A percentile compares a stretch with the other conserved stretches of the same genome.
Conservation (phyloP, 495 filamentous ascomycete genomes). For the Apodospora peruviana region DNA sequence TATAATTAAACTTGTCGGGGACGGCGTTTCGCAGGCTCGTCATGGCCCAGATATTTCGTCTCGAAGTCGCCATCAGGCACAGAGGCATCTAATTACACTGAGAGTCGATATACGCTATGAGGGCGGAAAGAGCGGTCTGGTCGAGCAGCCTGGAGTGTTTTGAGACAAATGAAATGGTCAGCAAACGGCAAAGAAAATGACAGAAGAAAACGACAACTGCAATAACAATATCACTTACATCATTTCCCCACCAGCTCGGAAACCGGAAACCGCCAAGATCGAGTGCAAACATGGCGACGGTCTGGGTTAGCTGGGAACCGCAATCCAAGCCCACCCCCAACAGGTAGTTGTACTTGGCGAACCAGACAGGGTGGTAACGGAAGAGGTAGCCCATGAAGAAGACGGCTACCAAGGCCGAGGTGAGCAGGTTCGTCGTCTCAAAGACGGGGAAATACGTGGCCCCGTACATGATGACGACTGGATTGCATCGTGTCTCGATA, state of each 20-base stretch:
- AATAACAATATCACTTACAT: too few species aligned
- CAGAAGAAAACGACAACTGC: too few species aligned
- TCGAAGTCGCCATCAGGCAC: too few species aligned
- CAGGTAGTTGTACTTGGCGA: constrained; percentile 48
- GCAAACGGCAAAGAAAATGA: too few species aligned
- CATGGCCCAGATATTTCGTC: too few species aligned
- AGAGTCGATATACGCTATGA: too few species aligned
- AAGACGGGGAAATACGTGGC: constrained; percentile 14
- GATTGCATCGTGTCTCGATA: constrained; percentile 8
- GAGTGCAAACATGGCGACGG: constrained; percentile 10
- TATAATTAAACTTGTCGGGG: too few species aligned
- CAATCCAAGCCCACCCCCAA: constrained; percentile 49
- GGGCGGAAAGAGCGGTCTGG: too few species aligned
- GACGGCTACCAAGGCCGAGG: constrained; percentile 5
- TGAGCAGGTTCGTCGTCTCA: constrained; percentile 12
- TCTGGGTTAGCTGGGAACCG: constrained; percentile 28
- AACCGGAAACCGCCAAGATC: constrained; percentile 6
- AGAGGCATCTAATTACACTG: too few species aligned
- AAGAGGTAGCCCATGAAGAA: constrained; percentile 15
- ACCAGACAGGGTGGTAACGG: constrained; percentile 12
- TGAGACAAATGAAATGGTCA: too few species aligned
- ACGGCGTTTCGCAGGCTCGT: too few species aligned
- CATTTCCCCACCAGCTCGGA: constrained; percentile 16
- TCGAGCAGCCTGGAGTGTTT: too few species aligned
- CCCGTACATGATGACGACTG: constrained; percentile 14